Evolutionary conservation across 805 yeast species (phyloP), one percentile per base, ranked within the genome.

Genomic region (Metschnikowia noctiluminum): DNA sequence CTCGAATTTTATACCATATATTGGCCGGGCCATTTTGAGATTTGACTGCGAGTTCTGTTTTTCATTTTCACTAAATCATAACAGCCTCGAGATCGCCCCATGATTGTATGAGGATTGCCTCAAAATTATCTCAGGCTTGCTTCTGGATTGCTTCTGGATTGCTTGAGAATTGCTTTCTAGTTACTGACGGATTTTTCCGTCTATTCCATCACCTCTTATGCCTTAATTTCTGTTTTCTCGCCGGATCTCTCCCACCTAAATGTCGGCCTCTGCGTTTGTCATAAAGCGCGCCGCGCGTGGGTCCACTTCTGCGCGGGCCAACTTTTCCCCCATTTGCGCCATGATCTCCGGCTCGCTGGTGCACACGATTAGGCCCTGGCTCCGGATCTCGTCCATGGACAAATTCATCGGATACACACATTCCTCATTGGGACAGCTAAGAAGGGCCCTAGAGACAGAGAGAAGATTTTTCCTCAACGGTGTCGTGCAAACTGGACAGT

Each of bases 381-480:
- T 57, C 35, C 64, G 62, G 10, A 68, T 47, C 49, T 68, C 64
- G n/a, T 54, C 54, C 48, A 63, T 58, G 34, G 63, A 45, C 49
- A 69, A 43, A 42, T 69, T 66, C 52, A 68, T 66, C 6, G 73
- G 73, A 50, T 56, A 69, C 1, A 68, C 58, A 43, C 73, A 69
- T 4, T 38, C 28, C 41, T 55, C 61, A 7, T 46, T 46, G 0
- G 70, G 64, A 46, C 73, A 69, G n/a, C 65, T 54, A 14, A 65
- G 45, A 3, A 68, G 39, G 16, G 65, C 59, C 36, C 65, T 42
- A 6, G 51, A 51, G 2, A 68, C 60, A 52, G 64, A 69, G 7
- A 66, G 51, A 27, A 68, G 54, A 37, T 62, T 60, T 51, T 61
- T 64, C 31, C 40, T 53, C 15, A 68, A 51, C n/a, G 42, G 49